phyloP scores from a whole-genome alignment of 1,284 basidiomycete genomes.

The Sanghuangporus sanghuang region DNA sequence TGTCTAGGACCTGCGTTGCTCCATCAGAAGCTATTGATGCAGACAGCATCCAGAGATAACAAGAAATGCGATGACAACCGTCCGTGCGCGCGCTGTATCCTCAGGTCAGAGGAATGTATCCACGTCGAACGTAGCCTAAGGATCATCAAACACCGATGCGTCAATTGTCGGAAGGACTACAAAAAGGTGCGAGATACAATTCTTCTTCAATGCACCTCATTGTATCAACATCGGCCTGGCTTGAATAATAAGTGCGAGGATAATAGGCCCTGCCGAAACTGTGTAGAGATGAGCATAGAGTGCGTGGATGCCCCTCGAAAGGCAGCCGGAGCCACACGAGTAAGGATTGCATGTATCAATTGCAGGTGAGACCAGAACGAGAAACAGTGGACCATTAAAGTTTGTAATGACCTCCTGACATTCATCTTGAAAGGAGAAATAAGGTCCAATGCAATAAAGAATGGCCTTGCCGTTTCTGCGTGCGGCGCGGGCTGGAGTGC shows the following conservation, averaged over 20 bases:
- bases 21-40: neutral
- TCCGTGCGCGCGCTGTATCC: slow-evolving; percentile 50
- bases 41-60: slow-evolving; percentile 34
- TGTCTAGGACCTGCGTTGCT: neutral
- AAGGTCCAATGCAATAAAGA: slow-evolving; percentile 54
- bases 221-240: too few species aligned
- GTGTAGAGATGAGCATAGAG: slow-evolving; percentile 37
- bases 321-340: slow-evolving; percentile 50
- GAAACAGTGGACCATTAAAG: neutral
- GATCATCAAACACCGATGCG: slow-evolving; percentile 50
- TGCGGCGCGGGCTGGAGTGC: slow-evolving; percentile 43
- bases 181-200: slow-evolving; percentile 25
- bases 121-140: slow-evolving; percentile 49
- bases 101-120: slow-evolving; percentile 46
- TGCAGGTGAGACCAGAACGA: slow-evolving; percentile 40
- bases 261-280: slow-evolving; percentile 46
- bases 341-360: slow-evolving; percentile 50
- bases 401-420: neutral
- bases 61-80: slow-evolving; percentile 60
- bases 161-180: slow-evolving; percentile 46
- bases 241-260: slow-evolving; percentile 42
- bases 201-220: neutral
- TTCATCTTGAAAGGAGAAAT: slow-evolving; percentile 2
- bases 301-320: slow-evolving; percentile 46
- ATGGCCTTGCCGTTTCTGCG: slow-evolving; percentile 47